Evolutionary conservation across 2,329 filamentous ascomycete genomes (phyloP), one percentile per base, ranked within the genome.

Genomic region (Colletotrichum tropicicola): DNA sequence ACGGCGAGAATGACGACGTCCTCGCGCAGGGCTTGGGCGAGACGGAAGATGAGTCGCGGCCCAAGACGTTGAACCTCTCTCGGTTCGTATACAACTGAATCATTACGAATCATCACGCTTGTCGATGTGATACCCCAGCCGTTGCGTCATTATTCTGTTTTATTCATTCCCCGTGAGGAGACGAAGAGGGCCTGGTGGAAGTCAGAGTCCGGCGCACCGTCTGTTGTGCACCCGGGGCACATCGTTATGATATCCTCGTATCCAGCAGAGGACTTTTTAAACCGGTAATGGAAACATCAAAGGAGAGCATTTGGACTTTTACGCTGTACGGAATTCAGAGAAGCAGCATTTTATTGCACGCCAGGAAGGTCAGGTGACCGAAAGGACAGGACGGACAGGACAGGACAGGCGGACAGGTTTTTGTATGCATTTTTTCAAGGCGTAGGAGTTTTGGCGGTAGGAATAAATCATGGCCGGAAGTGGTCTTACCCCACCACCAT

Each of bases 41-140:
- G 5, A 30, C 21, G 27, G 67, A 65, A 2, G 74, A 75, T 3
- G 67, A 67, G 7, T 67, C 67, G 7, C 69, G 70, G 2, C 68
- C 74, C 6, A 79, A 77, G 41, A 21, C 45, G 9, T 71, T 87
- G 23, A 75, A 87, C 63, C 73, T 88, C 51, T 83, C 85, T 6
- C 79, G 77, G 28, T 88, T 86, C 72, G 70, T 81, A 61, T 87
- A 75, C 52, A 48, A 67, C 37, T 77, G 67, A 74, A 28, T 37
- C 13, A 28, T 59, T 32, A 37, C 55, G 15, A 23, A 41, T 48
- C 25, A 54, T 54, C 30, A 21, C 32, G 32, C 28, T 61, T 35
- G 44, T 61, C 21, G 23, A 65, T 32, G 28, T 27, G 57, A 52
- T 65, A 62, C 58, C 62, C 49, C 35, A 35, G 49, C n/a, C 43